Base-by-base conservation (phyloP, 768 basidiomycete genomes). In the Trametes elegans region DNA sequence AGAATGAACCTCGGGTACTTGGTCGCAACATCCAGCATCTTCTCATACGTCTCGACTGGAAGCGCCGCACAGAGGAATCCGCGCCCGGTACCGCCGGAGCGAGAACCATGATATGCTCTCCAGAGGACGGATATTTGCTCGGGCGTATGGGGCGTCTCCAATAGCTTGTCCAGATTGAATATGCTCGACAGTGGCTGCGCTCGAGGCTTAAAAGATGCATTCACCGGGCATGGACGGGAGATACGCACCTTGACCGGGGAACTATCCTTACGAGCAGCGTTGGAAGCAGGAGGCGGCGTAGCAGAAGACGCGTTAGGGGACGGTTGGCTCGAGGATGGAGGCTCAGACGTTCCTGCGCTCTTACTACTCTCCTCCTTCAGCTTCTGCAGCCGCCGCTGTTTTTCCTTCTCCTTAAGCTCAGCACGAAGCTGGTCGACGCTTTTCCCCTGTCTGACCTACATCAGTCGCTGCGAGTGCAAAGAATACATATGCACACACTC, bases 61-160 rank as follows among this genome's bases (percentile, higher is more conserved):
- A 97, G 78, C 6, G 85, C 76, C 2, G 96, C 96, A 55, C 88
- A 95, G 26, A 98, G 79, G 67, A 81, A 93, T 9, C 90, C 91
- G 31, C 88, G 84, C 14, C 90, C 88, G 0, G 91, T 90, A 0
- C 91, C 85, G 9, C 81, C 78, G 1, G 90, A 87, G 27, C 90
- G 84, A 4, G 88, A 83, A 13, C 83, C 79, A 67, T 98, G 95
- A 65, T 95, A 98, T 0, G 89, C 80, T 3, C 83, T 90, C 96
- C 96, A 98, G 0, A 98, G 77, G 0, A 85, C 79, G 3, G 86
- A 80, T 62, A 99, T 79, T 66, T 91, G 88, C 9, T 81, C 79
- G 5, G 83, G 51, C 2, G 88, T 85, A 67, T 92, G 89, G 0
- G 88, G 81, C 9, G 79, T 79, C 23, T 80, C 73, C 53, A 90